Base-by-base conservation (phyloP, 2,329 filamentous ascomycete species). In the Leptographium flavum region DNA sequence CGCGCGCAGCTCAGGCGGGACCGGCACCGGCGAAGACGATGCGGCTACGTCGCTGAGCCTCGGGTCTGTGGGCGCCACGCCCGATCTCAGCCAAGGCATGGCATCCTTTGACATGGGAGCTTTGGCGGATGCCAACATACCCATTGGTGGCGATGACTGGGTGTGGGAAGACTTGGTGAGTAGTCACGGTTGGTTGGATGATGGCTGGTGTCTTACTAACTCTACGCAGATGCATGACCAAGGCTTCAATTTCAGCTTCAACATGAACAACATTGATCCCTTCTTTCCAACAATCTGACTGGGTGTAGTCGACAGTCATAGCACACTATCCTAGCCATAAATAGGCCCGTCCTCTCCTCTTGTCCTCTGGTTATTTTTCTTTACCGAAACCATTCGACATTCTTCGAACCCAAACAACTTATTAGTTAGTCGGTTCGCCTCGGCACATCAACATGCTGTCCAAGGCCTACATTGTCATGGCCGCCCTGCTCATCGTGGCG, bases 91-190 rank as follows among this genome's bases (percentile, higher is more conserved):
- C 25, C 9, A 17, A 13, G 10, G 17, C 8, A 19, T 21, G 35
- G 15, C n/a, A 9, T 13, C 14, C 15, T 27, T 33, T 25, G 28
- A 23, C 32, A 17, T 36, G 33, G 11, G 17, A 3, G 17, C 9
- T 10, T 13, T 36, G 33, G 10, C 33, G 14, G 33, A 21, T 21
- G 33, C 33, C 35, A 38, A 22, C 39, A 32, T 41, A 2, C 39
- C 37, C 35, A 21, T 42, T 15, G 28, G n/a, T 4, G 38, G 33
- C 14, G 31, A 30, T 13, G 48, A 47, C 19, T 56, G 52, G 52
- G 52, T 48, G 4, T 56, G 54, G 54, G 50, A 55, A 39, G 46
- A 47, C 10, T 22, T 52, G 45, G 54, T 55, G 46, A 43, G 53
- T 43, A 11, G 41, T 6, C 13, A 32, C 11, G 10, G 25, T 9